Conservation (phyloP, 345 rosid species). For the Sisymbrium irio region DNA sequence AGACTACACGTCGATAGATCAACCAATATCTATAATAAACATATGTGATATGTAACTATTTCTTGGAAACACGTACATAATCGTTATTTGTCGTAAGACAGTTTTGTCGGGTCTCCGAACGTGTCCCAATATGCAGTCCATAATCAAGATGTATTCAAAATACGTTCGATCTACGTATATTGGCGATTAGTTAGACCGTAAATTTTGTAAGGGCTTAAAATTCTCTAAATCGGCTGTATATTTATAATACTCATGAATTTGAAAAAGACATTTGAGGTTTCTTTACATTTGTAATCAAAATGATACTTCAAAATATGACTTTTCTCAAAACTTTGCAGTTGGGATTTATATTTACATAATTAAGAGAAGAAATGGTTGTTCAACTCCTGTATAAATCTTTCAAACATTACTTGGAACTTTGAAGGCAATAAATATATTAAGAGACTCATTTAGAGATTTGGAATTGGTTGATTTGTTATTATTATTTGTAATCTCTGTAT, state of each 20-base stretch:
- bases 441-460: no score
- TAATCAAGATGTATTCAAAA: slow-evolving; percentile 22
- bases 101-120: slow-evolving; percentile 19
- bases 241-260: not conserved
- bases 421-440: no score
- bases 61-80: slow-evolving; percentile 22
- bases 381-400: not conserved
- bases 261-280: not conserved
- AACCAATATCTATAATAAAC: not conserved
- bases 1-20: slow-evolving; percentile 21
- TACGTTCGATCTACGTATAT: not conserved
- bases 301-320: not conserved
- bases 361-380: not conserved
- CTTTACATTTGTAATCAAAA: not conserved
- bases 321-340: not conserved
- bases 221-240: not conserved
- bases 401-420: not conserved
- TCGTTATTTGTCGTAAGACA: slow-evolving; percentile 16
- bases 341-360: not conserved
- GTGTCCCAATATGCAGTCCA: slow-evolving; percentile 19
- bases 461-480: no score
- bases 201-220: not conserved
- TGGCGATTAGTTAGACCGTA: slow-evolving; percentile 1
- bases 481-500: no score
- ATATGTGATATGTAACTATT: not conserved